Evolutionary conservation across 768 basidiomycete genomes (phyloP).

Genomic region (Auriscalpium vulgare): DNA sequence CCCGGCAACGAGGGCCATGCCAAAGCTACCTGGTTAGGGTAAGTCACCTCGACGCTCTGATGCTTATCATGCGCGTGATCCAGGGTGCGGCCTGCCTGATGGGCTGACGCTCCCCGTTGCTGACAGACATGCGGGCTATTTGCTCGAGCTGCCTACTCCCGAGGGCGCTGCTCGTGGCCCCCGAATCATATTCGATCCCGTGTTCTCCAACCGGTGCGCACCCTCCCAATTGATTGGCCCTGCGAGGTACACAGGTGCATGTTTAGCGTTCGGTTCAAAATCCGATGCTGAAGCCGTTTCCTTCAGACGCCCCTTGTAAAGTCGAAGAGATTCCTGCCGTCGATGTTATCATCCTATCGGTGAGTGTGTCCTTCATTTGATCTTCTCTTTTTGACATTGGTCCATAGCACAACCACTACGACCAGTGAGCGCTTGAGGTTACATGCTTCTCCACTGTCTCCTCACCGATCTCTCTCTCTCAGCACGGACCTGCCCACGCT

Average conservation of each 20-base stretch:
- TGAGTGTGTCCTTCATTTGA: slow-evolving; percentile 16
- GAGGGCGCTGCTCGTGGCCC: slow-evolving; percentile 27
- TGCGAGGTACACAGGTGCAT: slow-evolving; percentile 25
- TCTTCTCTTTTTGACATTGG: background rate
- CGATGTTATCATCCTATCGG: slow-evolving; percentile 44
- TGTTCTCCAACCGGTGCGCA: slow-evolving; percentile 28
- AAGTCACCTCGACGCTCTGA: background rate
- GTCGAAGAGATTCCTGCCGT: slow-evolving; percentile 39
- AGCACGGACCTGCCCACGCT: slow-evolving; percentile 29
- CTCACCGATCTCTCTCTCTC: background rate
- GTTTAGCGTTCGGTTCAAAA: slow-evolving; percentile 12
- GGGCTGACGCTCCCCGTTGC: too few species aligned
- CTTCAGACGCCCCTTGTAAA: slow-evolving; percentile 27
- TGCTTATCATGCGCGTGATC: background rate
- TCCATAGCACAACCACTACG: slow-evolving; percentile 29
- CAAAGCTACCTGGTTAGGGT: slow-evolving; percentile 15
- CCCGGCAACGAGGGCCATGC: slow-evolving; percentile 4
- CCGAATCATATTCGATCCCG: slow-evolving; percentile 33
- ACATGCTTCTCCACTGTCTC: background rate
- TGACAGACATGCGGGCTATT: slow-evolving; percentile 30
- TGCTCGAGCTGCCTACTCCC: slow-evolving; percentile 29
- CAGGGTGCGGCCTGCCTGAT: background rate
- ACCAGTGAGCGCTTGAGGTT: slow-evolving; percentile 21
- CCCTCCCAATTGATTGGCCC: slow-evolving; percentile 26
- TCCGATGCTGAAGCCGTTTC: background rate